Evolutionary conservation across 495 filamentous ascomycete species (phyloP).

Genomic region (Corynascus novoguineensis): DNA sequence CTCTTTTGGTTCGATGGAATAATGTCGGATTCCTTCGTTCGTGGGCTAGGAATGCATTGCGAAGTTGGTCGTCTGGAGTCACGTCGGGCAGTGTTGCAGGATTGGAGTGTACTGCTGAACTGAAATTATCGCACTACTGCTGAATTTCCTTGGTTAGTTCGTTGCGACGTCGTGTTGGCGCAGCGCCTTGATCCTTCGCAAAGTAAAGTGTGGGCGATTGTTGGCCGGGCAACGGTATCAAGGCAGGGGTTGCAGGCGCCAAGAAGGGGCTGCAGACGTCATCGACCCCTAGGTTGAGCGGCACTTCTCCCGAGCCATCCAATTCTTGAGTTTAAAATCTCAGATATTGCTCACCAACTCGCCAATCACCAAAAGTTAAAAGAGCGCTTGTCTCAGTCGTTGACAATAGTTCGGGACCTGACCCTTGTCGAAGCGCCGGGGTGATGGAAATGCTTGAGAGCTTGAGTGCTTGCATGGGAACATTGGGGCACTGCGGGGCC

Average conservation of each 20-base stretch:
- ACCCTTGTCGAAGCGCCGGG: slow-evolving; percentile 1
- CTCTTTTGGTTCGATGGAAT: not conserved
- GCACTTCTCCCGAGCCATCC: too few relatives aligned
- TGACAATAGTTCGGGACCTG: not conserved
- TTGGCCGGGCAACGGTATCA: slow-evolving; percentile 39
- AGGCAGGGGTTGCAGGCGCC: not conserved
- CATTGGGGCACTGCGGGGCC: slow-evolving; percentile 6
- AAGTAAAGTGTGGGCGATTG: slow-evolving; percentile 26
- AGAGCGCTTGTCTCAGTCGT: not conserved
- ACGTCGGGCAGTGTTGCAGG: not conserved
- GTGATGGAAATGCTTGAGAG: too few relatives aligned
- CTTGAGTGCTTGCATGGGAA: not conserved
- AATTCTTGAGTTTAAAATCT: not conserved
- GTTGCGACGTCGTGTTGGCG: not conserved
- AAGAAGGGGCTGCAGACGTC: not conserved
- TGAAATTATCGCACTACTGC: not conserved
- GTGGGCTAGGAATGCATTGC: slow-evolving; percentile 9
- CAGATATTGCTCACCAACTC: not conserved
- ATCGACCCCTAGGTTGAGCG: not conserved
- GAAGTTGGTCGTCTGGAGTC: not conserved
- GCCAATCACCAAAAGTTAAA: not conserved
- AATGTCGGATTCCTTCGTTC: not conserved
- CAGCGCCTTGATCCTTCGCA: not conserved
- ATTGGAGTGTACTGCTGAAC: not conserved
- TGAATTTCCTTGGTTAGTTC: slow-evolving; percentile 2